Percentiles rank a stretch among this genome's conserved stretches.
Conservation (phyloP, 192 early-diverging fungal genomes). For the Rhizoclosmatium globosum region DNA sequence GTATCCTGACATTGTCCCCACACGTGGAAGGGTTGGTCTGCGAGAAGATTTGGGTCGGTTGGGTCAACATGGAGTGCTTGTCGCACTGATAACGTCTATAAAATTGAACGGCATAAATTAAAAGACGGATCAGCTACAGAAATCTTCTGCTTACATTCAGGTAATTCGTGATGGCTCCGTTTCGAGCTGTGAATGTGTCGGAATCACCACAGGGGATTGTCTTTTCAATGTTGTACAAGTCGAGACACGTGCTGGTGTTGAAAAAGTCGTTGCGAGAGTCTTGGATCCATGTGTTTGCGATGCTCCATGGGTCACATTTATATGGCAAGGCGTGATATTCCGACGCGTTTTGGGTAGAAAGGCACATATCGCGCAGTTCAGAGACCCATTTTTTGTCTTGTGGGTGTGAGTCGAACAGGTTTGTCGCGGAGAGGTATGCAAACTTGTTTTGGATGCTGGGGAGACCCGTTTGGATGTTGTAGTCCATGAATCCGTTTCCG, state of each 20-base stretch:
- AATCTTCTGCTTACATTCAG: constrained; percentile 16
- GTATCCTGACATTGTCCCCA: constrained; percentile 22
- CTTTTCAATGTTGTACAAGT: constrained; percentile 20
- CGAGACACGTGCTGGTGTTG: neutral
- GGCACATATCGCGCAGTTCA: neutral
- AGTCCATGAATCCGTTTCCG: constrained; percentile 34
- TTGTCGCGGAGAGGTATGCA: neutral
- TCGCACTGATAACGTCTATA: constrained; percentile 30
- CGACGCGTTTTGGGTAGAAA: neutral
- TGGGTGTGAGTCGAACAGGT: neutral
- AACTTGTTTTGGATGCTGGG: constrained; percentile 1
- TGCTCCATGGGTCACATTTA: neutral
- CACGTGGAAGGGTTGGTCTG: neutral
- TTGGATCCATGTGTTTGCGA: constrained; percentile 8
- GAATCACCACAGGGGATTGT: neutral
- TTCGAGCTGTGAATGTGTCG: neutral
- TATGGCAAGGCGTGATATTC: neutral
- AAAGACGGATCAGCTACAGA: neutral
- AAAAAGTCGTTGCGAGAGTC: neutral
- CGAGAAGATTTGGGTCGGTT: neutral
- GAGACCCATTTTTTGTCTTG: neutral
- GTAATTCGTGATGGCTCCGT: neutral
- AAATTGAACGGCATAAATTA: neutral
- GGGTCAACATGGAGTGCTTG: constrained; percentile 39
- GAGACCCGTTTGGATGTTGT: neutral